Evolutionary conservation across 2,329 filamentous ascomycete species (phyloP), one percentile per base, ranked within the genome.

Genomic region (Daldinia sp.): DNA sequence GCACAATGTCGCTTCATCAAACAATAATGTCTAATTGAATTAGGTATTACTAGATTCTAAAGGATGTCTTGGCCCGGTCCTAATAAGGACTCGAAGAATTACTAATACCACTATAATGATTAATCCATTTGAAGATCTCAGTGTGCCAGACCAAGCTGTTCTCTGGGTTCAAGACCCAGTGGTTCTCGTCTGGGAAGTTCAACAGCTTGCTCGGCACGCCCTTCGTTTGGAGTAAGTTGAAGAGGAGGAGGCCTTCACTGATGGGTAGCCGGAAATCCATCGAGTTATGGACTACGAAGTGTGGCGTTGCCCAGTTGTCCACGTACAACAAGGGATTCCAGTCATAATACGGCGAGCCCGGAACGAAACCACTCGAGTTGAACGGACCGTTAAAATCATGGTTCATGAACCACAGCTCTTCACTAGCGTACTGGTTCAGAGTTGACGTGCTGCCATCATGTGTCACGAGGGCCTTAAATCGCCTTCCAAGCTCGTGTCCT

Each of bases 181-280:
- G 89, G 64, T 90, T 90, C 76, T 92, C 89, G 72, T 91, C 88
- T 0, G 88, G 87, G 74, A 91, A 92, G 1, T 83, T 88, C 68
- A 92, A 72, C 66, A 91, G 86, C 66, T 87, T 84, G 69, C 87
- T 90, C 34, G 88, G 85, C 4, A 92, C 81, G 0, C 87, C 87
- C 49, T 81, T 79, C 45, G 82, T 82, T 76, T 92, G 89, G 30
- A 91, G 78, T 13, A 89, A 81, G 70, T 91, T 90, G 76, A 91
- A 92, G 1, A 88, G 86, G 2, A 87, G 81, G 45, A 92, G 75
- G 0, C 90, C 90, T 72, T 92, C 89, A 8, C 84, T 83, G 60
- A 91, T 83, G 1, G 88, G 85, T 23, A 91, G 77, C 9, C 90
- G 82, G 72, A 88, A 92, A 72, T 92, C 89, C 30, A 87, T 77